Conservation (phyloP, 2,329 filamentous ascomycete species). For the Meredithiella fracta region DNA sequence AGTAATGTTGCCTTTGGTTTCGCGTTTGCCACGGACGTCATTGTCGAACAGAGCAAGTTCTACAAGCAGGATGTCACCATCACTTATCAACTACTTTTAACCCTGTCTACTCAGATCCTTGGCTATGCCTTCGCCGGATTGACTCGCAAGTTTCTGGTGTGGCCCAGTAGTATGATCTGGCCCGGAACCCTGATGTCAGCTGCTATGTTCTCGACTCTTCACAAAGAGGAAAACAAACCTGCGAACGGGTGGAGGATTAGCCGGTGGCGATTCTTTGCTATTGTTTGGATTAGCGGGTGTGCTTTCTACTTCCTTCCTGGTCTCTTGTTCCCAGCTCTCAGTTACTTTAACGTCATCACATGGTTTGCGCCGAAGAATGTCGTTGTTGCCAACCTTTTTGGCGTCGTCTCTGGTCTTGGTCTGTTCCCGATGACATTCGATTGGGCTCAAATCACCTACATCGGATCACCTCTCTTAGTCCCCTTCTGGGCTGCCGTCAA, state of each 20-base stretch:
- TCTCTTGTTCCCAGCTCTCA: slow-evolving; percentile 65
- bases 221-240: slow-evolving; percentile 67
- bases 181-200: slow-evolving; percentile 76
- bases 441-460: slow-evolving; percentile 80
- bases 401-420: slow-evolving; percentile 68
- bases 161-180: slow-evolving; percentile 84
- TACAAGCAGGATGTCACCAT: slow-evolving; percentile 69
- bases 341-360: slow-evolving; percentile 77
- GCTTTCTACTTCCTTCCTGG: slow-evolving; percentile 75
- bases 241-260: slow-evolving; percentile 73
- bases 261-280: slow-evolving; percentile 69
- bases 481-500: slow-evolving; percentile 81
- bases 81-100: slow-evolving; percentile 65
- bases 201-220: slow-evolving; percentile 74
- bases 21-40: slow-evolving; percentile 77
- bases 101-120: slow-evolving; percentile 70
- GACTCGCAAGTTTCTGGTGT: slow-evolving; percentile 63
- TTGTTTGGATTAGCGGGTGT: slow-evolving; percentile 54
- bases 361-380: slow-evolving; percentile 80
- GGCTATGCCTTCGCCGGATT: slow-evolving; percentile 78
- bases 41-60: slow-evolving; percentile 78
- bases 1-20: slow-evolving; percentile 84
- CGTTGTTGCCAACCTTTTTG: slow-evolving; percentile 74
- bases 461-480: slow-evolving; percentile 67
- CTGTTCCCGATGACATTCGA: slow-evolving; percentile 78